A percentile compares a stretch with the other conserved stretches of the same genome.
Conservation (phyloP, 1,139 yeast genomes). For the Saccharomyces uvarum region DNA sequence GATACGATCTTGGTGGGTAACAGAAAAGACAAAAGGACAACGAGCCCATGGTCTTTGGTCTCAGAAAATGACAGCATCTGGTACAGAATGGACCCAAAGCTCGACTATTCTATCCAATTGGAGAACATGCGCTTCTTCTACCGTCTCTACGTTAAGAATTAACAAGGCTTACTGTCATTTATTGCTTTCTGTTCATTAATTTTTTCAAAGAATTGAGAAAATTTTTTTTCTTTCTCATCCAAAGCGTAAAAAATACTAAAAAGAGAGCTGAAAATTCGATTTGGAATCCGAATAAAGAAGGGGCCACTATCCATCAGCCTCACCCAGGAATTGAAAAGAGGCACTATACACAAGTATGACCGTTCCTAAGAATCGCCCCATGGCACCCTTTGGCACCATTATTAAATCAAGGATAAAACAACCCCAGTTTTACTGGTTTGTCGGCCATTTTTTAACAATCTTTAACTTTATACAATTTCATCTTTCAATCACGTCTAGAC, state of each 20-base stretch:
- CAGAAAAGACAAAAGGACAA: conserved; percentile 34
- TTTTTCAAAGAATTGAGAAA: neutral
- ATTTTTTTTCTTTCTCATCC: conserved; percentile 1
- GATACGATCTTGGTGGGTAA: conserved; percentile 64
- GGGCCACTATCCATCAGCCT: neutral
- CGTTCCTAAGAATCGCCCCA: conserved; percentile 10
- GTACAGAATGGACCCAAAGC: conserved; percentile 56
- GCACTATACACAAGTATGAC: conserved; percentile 1
- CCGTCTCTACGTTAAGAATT: conserved; percentile 56
- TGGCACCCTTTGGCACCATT: conserved; percentile 19
- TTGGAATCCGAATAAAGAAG: neutral
- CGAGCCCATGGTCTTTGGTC: conserved; percentile 60
- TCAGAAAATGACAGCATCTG: conserved; percentile 68
- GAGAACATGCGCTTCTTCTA: conserved; percentile 86
- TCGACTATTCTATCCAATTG: conserved; percentile 60
- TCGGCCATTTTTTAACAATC: conserved; percentile 27
- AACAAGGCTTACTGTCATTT: neutral
- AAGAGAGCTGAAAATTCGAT: neutral
- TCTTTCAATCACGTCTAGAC: conserved; percentile 22
- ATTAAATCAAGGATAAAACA: conserved; percentile 24
- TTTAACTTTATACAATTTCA: conserved; percentile 26
- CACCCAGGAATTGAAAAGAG: neutral
- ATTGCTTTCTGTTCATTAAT: neutral
- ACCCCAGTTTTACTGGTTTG: conserved; percentile 32
- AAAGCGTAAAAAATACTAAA: neutral